These are phyloP conservation scores for Neobulgaria alba DNA, from an alignment of 2,329 filamentous ascomycete genomes.

Conservation along the genomic window DNA sequence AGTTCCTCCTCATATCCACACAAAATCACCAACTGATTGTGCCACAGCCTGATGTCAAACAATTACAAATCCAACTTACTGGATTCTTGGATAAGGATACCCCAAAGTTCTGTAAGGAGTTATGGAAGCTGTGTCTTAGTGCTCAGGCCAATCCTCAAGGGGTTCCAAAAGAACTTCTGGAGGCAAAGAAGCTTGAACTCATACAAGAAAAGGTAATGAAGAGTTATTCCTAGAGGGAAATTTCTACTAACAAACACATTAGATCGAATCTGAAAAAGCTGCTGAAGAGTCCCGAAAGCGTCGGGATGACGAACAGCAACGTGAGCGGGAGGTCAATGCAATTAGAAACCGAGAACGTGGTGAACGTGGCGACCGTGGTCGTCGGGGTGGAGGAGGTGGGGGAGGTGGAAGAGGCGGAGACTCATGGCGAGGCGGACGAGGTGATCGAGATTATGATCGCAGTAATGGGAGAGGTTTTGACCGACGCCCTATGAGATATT, in stretches of 20 bases:
- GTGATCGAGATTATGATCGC: slow-evolving; percentile 37
- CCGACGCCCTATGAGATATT: slow-evolving; percentile 36
- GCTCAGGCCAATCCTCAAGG: slow-evolving; percentile 83
- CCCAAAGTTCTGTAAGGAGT: slow-evolving; percentile 77
- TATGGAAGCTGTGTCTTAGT: slow-evolving; percentile 88
- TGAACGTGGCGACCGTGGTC: slow-evolving; percentile 41
- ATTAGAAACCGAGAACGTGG: slow-evolving; percentile 58
- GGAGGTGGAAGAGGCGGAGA: slow-evolving; percentile 34
- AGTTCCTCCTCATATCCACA: slow-evolving; percentile 29
- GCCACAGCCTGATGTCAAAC: slow-evolving; percentile 83
- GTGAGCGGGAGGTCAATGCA: slow-evolving; percentile 61
- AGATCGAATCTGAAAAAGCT: slow-evolving; percentile 77
- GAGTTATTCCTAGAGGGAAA: not conserved
- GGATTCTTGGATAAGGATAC: slow-evolving; percentile 95
- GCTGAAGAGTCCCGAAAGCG: slow-evolving; percentile 66
- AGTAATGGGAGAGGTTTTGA: slow-evolving; percentile 31
- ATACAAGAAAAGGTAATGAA: slow-evolving; percentile 78
- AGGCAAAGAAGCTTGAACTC: slow-evolving; percentile 92
- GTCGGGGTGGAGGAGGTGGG: slow-evolving; percentile 37
- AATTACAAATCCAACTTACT: slow-evolving; percentile 86
- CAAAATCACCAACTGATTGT: slow-evolving; percentile 21
- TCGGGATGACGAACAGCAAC: slow-evolving; percentile 61
- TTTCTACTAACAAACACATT: slow-evolving; percentile 1
- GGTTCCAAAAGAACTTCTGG: slow-evolving; percentile 86
- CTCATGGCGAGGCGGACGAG: slow-evolving; percentile 38